Evolutionary conservation across 164 flowering plant species (phyloP).

Genomic region (Liriodendron chinense): DNA sequence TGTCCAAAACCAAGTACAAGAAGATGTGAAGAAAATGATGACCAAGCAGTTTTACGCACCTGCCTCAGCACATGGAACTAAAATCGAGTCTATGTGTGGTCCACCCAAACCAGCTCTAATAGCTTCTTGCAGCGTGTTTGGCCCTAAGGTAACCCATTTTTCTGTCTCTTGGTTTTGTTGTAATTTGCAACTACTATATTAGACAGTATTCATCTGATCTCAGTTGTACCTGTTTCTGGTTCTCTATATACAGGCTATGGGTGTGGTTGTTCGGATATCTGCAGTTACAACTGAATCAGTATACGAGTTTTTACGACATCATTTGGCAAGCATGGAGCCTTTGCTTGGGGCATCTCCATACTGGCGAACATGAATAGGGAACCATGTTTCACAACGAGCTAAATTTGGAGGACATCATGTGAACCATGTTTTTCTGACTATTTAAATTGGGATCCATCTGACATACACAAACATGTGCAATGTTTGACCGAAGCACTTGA

Average conservation of each 20-base stretch:
- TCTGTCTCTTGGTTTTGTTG: constrained; percentile 1
- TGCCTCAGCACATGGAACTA: constrained; percentile 20
- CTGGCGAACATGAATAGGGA: constrained; percentile 16
- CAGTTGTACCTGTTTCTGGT: neutral
- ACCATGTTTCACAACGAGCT: neutral
- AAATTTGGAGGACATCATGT: neutral
- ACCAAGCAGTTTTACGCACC: constrained; percentile 50
- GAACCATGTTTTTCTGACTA: too few relatives aligned
- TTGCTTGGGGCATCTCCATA: constrained; percentile 70
- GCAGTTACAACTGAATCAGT: constrained; percentile 79
- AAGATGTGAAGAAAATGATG: constrained; percentile 81
- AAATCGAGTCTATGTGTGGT: constrained; percentile 13
- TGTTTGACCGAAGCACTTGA: too few relatives aligned
- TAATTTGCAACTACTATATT: neutral
- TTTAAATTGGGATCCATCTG: too few relatives aligned
- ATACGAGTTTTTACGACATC: constrained; percentile 56
- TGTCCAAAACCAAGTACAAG: constrained; percentile 54
- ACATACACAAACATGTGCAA: too few relatives aligned
- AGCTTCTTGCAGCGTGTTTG: constrained; percentile 84
- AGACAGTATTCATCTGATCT: neutral
- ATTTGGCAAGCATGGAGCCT: constrained; percentile 62
- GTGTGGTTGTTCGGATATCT: constrained; percentile 68
- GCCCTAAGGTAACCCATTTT: constrained; percentile 62
- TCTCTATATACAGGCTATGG: constrained; percentile 49
- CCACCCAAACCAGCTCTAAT: constrained; percentile 52